Evolutionary conservation across 2,329 filamentous ascomycete genomes (phyloP).

Genomic region (Talaromyces sp.): DNA sequence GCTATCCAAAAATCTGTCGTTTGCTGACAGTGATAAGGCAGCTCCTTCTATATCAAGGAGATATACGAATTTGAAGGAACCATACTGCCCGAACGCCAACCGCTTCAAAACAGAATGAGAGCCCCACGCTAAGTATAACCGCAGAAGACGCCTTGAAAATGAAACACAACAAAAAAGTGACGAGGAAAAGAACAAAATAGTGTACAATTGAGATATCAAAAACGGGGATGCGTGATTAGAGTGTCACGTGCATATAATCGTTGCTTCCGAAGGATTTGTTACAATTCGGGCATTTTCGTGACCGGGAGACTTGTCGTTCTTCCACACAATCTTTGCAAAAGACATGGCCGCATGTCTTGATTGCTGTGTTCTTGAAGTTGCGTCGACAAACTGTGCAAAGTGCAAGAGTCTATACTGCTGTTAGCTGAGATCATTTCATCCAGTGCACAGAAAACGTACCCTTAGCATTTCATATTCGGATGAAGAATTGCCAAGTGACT

Average conservation of each 20-base stretch:
- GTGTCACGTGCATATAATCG: slow-evolving; percentile 70
- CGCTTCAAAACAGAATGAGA: slow-evolving; percentile 11
- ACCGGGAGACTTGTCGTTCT: slow-evolving; percentile 80
- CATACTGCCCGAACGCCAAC: slow-evolving; percentile 13
- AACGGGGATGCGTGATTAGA: slow-evolving; percentile 29
- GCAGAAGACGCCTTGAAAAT: slow-evolving; percentile 10
- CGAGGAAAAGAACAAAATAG: slow-evolving; percentile 27
- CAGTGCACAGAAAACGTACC: slow-evolving; percentile 54
- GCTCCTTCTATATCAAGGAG: not conserved
- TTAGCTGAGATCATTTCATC: slow-evolving; percentile 1
- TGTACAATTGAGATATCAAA: slow-evolving; percentile 27
- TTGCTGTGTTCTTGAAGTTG: slow-evolving; percentile 88
- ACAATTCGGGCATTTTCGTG: slow-evolving; percentile 93
- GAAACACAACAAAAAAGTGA: slow-evolving; percentile 15
- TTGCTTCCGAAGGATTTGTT: slow-evolving; percentile 85
- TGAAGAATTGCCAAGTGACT: slow-evolving; percentile 74
- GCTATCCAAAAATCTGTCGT: slow-evolving; percentile 7
- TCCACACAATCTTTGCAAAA: slow-evolving; percentile 92
- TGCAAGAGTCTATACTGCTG: slow-evolving; percentile 59
- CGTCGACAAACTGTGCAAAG: slow-evolving; percentile 90
- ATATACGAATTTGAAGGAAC: not conserved
- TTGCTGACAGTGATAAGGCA: slow-evolving; percentile 2
- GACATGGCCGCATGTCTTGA: slow-evolving; percentile 92
- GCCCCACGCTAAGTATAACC: slow-evolving; percentile 12
- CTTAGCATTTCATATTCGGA: slow-evolving; percentile 81